Conservation (phyloP, 1,284 basidiomycete genomes). For the Apiotrichum gamsii region DNA sequence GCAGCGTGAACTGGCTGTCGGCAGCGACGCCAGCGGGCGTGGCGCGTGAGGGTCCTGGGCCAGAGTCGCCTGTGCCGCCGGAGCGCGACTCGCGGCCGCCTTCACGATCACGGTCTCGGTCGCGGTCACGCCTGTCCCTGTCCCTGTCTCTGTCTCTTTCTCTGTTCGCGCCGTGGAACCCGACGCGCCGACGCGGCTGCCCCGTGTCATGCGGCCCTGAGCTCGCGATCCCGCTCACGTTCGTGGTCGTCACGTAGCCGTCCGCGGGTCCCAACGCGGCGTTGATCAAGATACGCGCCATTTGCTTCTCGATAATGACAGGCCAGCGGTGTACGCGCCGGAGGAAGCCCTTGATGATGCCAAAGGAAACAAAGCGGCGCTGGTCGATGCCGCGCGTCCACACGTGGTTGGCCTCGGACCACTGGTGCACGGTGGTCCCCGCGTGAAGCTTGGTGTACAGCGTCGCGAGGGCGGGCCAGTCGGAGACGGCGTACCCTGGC, state of each 20-base stretch:
- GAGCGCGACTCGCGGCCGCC: background rate
- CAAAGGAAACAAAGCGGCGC: constrained; percentile 92
- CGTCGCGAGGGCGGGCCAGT: constrained; percentile 76
- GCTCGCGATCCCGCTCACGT: background rate
- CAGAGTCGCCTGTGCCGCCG: background rate
- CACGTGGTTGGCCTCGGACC: constrained; percentile 76
- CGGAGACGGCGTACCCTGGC: constrained; percentile 51
- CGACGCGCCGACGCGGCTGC: constrained; percentile 1
- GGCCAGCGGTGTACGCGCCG: constrained; percentile 90
- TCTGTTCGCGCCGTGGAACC: constrained; percentile 2
- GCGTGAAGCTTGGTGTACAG: constrained; percentile 82
- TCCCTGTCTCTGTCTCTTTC: background rate
- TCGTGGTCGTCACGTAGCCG: background rate
- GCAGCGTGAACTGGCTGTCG: constrained; percentile 38
- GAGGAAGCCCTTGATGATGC: constrained; percentile 97
- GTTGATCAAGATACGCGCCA: constrained; percentile 4
- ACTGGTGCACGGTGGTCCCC: constrained; percentile 76
- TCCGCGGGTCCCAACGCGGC: constrained; percentile 1
- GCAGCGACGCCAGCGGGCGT: constrained; percentile 3
- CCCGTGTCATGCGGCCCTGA: background rate
- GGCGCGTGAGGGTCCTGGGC: no score
- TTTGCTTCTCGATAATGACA: constrained; percentile 46
- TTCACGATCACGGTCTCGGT: background rate
- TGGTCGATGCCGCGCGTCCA: constrained; percentile 74
- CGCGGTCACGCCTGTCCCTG: background rate